Evolutionary conservation across 441 rosid species (phyloP), one percentile per base, ranked within the genome.

Genomic region (Arabidopsis lyrata): DNA sequence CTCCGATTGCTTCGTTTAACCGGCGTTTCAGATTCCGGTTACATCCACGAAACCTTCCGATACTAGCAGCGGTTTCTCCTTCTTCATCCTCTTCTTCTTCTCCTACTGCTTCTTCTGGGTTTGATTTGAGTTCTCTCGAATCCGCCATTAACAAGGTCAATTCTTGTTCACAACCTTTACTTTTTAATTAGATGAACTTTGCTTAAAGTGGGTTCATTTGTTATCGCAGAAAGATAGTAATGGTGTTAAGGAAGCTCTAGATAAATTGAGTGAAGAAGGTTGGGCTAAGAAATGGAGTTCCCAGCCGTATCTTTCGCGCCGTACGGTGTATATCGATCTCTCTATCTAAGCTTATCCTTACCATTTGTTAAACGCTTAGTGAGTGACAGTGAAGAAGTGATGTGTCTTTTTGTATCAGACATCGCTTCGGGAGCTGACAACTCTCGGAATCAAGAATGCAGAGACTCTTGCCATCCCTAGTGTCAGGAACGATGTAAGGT

Each of bases 251-350:
- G 96, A 86, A 65, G 95, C 91, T 22, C 90, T 94, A 8, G 84
- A 90, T 82, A 76, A 79, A 68, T 85, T 94, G 61, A 83, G 78
- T 5, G 86, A 88, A 81, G 66, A 60, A 38, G 97, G 97, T 57
- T 94, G 96, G 96, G 97, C 97, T 27, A 89, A 86, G 88, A 88
- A 80, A 83, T 94, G 99, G 97, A 83, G 90, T 41, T 92, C 97
- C 54, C 97, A 94, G 87, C 97, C 97, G 3, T 92, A 90, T 42
- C 88, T 94, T 63, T 94, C 97, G n/a, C 90, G 96, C 35, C 97
- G 98, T 68, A 85, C 90, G 91, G 99, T 94, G 81, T 77, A 77
- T 77, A 77, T 77, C 75, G 14, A 66, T 66, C 80, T 66, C 77
- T 77, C 65, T 70, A 4, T 48, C 35, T 76, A 49, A 68, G 27